Evolutionary conservation across 164 flowering plant genomes (phyloP).

Genomic region (Echeveria elegans): DNA sequence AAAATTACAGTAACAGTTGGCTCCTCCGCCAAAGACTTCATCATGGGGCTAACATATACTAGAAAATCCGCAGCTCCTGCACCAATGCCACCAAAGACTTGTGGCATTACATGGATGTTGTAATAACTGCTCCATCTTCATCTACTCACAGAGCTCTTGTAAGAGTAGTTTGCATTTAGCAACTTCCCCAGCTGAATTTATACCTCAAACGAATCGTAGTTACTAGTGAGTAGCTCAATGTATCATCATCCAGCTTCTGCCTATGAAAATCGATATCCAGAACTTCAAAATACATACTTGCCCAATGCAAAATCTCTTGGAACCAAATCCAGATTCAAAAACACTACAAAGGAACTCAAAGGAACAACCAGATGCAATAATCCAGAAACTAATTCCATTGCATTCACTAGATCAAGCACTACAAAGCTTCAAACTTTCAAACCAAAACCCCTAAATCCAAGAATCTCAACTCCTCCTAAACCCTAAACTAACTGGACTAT

Average conservation of each 20-base stretch:
- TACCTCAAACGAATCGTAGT: not conserved
- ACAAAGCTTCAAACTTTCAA: not conserved
- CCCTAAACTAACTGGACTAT: conserved; percentile 11
- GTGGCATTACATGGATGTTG: not conserved
- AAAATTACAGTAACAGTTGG: conserved; percentile 49
- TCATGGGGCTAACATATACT: conserved; percentile 70
- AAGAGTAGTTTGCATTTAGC: not conserved
- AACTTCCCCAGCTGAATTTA: not conserved
- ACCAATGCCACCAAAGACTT: not conserved
- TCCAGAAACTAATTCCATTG: not conserved
- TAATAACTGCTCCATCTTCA: not conserved
- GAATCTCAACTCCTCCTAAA: not conserved
- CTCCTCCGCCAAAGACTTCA: conserved; percentile 74
- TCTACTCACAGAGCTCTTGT: not conserved
- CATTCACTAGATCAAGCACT: not conserved
- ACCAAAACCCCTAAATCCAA: not conserved
- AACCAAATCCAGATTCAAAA: not conserved
- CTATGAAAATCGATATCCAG: not conserved
- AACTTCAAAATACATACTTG: not conserved
- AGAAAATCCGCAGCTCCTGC: conserved; percentile 23
- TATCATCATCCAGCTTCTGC: not conserved
- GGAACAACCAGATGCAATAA: not conserved
- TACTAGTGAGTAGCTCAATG: not conserved
- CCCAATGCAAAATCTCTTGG: not conserved
- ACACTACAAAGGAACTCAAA: not conserved